These are phyloP conservation scores for Aspergillus viridinutans DNA, from an alignment of 2,329 filamentous ascomycete species.

Conservation along the genomic window DNA sequence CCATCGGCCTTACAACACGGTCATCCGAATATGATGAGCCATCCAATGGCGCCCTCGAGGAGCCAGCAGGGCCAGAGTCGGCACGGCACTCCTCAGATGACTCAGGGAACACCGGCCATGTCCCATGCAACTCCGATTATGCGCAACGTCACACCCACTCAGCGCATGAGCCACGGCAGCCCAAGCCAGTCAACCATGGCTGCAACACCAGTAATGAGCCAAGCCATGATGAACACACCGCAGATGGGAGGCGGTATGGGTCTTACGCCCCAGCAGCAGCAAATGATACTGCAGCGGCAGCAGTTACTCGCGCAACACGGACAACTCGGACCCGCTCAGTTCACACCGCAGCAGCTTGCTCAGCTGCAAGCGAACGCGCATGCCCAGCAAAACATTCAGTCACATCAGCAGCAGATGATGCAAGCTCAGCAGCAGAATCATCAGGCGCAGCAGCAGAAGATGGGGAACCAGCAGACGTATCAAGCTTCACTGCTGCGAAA, in stretches of 20 bases:
- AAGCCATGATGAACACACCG: slow-evolving; percentile 37
- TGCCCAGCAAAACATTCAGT: slow-evolving; percentile 45
- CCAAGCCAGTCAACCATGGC: slow-evolving; percentile 40
- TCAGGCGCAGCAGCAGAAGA: slow-evolving; percentile 25
- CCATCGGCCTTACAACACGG: slow-evolving; percentile 45
- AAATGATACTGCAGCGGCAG: slow-evolving; percentile 34
- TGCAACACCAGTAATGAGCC: slow-evolving; percentile 44
- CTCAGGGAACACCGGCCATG: slow-evolving; percentile 44
- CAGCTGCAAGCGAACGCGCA: slow-evolving; percentile 43
- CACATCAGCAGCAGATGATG: slow-evolving; percentile 38
- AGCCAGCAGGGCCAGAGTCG: slow-evolving; percentile 46
- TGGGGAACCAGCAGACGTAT: slow-evolving; percentile 31
- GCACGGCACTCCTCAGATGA: slow-evolving; percentile 47
- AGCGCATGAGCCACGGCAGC: slow-evolving; percentile 45
- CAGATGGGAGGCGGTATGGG: slow-evolving; percentile 35
- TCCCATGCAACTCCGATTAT: slow-evolving; percentile 46
- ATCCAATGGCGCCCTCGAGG: slow-evolving; percentile 42
- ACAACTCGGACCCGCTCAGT: slow-evolving; percentile 30
- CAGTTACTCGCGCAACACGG: slow-evolving; percentile 38
- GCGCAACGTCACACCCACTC: slow-evolving; percentile 45
- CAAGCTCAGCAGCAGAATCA: slow-evolving; percentile 35
- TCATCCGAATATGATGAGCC: slow-evolving; percentile 43
- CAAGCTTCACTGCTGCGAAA: slow-evolving; percentile 36
- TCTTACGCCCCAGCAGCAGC: slow-evolving; percentile 41
- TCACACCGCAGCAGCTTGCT: slow-evolving; percentile 40